A percentile compares a stretch with the other conserved stretches of the same genome.
Conservation (phyloP, 2,329 filamentous ascomycete species). For the Colletotrichum noveboracense region DNA sequence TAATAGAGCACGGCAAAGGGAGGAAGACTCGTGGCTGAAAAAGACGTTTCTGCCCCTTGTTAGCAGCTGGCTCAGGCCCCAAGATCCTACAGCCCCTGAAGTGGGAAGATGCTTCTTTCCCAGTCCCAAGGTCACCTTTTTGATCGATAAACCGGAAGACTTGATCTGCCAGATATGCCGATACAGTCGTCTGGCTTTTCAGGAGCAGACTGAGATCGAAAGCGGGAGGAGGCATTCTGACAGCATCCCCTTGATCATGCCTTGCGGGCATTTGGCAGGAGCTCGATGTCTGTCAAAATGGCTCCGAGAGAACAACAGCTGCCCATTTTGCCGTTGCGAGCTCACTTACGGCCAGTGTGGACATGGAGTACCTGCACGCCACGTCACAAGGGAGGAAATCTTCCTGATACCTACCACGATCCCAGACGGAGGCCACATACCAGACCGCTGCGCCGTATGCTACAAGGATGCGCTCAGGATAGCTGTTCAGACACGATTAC, state of each 20-base stretch:
- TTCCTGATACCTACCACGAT: slow-evolving; percentile 37
- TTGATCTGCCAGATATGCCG: slow-evolving; percentile 32
- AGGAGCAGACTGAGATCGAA: not conserved
- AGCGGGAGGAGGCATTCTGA: not conserved
- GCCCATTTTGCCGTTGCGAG: slow-evolving; percentile 38
- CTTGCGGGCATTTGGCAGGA: slow-evolving; percentile 41
- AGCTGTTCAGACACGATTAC: not conserved
- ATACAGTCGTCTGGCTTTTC: slow-evolving; percentile 23
- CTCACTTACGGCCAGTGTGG: slow-evolving; percentile 33
- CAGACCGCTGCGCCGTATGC: slow-evolving; percentile 25
- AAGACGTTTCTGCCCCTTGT: not conserved
- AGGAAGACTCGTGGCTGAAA: not conserved
- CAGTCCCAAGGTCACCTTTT: slow-evolving; percentile 32
- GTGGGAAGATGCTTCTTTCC: slow-evolving; percentile 26
- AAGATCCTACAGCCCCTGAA: not conserved
- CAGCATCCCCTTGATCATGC: slow-evolving; percentile 31
- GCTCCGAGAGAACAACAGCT: slow-evolving; percentile 27
- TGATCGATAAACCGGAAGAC: slow-evolving; percentile 27
- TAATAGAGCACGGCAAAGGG: not conserved
- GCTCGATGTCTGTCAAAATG: slow-evolving; percentile 31
- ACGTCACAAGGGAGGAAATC: slow-evolving; percentile 34
- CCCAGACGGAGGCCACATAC: slow-evolving; percentile 33
- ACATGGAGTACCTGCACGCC: slow-evolving; percentile 30
- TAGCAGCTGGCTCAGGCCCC: not conserved
- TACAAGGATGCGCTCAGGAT: not conserved